A percentile compares a stretch with the other conserved stretches of the same genome.
Conservation (phyloP, 495 filamentous ascomycete genomes). For the Aspergillus nanangensis region DNA sequence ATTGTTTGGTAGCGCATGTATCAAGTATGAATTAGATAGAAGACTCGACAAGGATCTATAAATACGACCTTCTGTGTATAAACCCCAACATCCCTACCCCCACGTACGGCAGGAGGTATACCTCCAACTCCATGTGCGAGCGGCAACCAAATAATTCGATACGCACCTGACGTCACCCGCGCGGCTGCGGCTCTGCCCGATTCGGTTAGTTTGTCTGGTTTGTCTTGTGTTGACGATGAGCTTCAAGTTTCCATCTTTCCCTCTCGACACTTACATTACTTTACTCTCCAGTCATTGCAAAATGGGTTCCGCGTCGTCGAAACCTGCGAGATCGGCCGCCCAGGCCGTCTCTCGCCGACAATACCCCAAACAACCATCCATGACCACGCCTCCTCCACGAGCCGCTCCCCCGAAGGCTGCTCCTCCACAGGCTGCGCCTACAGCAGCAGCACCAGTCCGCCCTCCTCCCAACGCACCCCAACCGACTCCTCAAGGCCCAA, state of each 20-base stretch:
- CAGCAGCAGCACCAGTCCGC: conserved; percentile 14
- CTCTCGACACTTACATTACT: neutral
- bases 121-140: neutral
- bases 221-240: too few relatives aligned
- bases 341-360: conserved; percentile 47
- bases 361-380: conserved; percentile 49
- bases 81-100: too few relatives aligned
- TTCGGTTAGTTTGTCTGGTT: conserved; percentile 14
- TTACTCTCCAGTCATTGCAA: neutral
- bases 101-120: neutral
- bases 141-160: too few relatives aligned
- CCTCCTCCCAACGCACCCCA: conserved; percentile 16
- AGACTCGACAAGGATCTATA: neutral
- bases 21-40: neutral
- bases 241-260: conserved; percentile 4
- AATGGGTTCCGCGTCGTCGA: conserved; percentile 64
- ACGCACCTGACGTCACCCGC: conserved; percentile 19
- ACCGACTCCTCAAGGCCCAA: conserved; percentile 23
- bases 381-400: conserved; percentile 23
- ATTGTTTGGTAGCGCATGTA: neutral
- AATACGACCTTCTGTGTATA: neutral
- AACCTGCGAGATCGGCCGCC: conserved; percentile 52
- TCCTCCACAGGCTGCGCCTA: conserved; percentile 11
- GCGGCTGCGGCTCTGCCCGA: conserved; percentile 5
- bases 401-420: conserved; percentile 26